phyloP scores from a whole-genome alignment of 1,284 basidiomycete genomes.

The Naganishia sp. region DNA sequence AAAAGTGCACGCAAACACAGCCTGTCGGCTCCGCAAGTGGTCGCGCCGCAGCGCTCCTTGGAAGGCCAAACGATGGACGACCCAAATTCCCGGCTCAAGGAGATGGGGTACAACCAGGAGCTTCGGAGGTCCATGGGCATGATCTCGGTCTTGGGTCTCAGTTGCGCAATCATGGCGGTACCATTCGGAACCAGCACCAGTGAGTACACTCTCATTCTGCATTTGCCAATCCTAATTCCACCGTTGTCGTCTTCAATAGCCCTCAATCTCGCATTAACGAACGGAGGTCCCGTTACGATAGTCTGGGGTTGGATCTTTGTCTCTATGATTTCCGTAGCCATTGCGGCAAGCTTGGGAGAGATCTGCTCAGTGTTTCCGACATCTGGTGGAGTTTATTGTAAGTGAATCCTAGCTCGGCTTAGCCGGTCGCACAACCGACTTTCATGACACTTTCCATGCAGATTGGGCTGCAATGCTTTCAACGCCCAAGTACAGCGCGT shows the following conservation, averaged over 20 bases:
- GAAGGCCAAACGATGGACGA: conserved; percentile 36
- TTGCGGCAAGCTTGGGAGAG: conserved; percentile 56
- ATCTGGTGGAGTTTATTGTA: conserved; percentile 56
- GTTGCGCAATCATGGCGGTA: conserved; percentile 55
- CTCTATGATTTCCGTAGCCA: conserved; percentile 55
- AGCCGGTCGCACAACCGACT: conserved; percentile 18
- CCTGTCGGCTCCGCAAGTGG: neutral
- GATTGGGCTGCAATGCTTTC: conserved; percentile 56
- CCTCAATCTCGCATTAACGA: conserved; percentile 54
- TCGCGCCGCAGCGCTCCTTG: conserved; percentile 6
- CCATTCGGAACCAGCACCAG: conserved; percentile 22
- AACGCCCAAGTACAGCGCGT: conserved; percentile 53
- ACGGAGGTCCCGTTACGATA: conserved; percentile 55
- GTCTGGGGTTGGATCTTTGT: conserved; percentile 57
- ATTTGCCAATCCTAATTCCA: conserved; percentile 1
- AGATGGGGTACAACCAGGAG: conserved; percentile 56
- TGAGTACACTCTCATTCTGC: neutral
- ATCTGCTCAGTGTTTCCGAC: conserved; percentile 57
- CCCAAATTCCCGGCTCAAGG: conserved; percentile 43
- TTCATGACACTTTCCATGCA: conserved; percentile 11
- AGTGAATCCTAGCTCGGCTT: conserved; percentile 15
- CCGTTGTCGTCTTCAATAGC: conserved; percentile 55
- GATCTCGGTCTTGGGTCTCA: conserved; percentile 55
- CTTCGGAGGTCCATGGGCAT: conserved; percentile 55
- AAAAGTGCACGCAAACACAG: conserved; percentile 6